Conservation (phyloP, 495 filamentous ascomycete genomes). For the Xylaria castorea region DNA sequence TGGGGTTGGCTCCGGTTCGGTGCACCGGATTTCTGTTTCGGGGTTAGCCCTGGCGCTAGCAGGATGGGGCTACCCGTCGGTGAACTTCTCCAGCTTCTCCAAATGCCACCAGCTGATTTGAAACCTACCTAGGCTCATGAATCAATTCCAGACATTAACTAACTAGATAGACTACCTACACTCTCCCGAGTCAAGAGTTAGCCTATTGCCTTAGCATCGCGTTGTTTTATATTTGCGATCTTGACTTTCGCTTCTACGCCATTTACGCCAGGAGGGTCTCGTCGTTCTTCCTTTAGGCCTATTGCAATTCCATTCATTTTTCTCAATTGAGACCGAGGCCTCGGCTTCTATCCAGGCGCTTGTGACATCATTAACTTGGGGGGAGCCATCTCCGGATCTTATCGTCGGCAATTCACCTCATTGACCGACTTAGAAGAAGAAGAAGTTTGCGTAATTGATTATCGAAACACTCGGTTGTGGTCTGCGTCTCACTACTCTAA, state of each 20-base stretch:
- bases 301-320: background rate
- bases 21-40: constrained; percentile 9
- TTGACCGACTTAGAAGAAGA: background rate
- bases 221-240: background rate
- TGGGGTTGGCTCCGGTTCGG: constrained; percentile 9
- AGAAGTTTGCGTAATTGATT: background rate
- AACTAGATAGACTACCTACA: too few species aligned
- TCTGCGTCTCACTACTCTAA: background rate
- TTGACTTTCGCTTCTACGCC: background rate
- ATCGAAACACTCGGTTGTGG: background rate
- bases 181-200: background rate
- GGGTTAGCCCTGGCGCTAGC: constrained; percentile 11
- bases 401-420: constrained; percentile 10
- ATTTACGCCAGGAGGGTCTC: background rate
- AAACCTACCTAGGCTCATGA: constrained; percentile 12
- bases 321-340: background rate
- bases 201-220: background rate
- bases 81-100: constrained; percentile 16
- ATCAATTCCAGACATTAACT: background rate
- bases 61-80: background rate
- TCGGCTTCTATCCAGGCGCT: background rate
- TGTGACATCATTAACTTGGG: constrained; percentile 17
- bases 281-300: background rate
- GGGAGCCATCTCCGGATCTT: constrained; percentile 5
- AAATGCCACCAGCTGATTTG: constrained; percentile 17